Evolutionary conservation across 495 filamentous ascomycete species (phyloP), one percentile per base, ranked within the genome.

Genomic region (Aspergillus baeticus): DNA sequence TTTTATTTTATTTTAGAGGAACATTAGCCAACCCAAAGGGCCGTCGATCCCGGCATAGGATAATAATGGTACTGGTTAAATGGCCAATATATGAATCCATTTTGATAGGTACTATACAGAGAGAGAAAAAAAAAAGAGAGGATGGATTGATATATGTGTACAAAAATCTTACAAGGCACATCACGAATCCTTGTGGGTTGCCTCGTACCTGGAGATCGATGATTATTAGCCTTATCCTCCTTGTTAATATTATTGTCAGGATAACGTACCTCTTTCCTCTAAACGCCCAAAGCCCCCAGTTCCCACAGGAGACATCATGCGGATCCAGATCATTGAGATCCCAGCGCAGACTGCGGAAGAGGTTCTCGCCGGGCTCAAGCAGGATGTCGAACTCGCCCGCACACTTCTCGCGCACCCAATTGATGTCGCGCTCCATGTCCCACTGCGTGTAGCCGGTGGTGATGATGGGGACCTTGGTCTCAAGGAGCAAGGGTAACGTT

Each of bases 241-340:
- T 11, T 2, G 22, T 23, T 34, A 34, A 42, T 17, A 51, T 11
- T n/a, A 47, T 50, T 29, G 7, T 14, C 6, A 35, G 1, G n/a
- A 69, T 31, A 57, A 79, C 84, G 64, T 86, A 96, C 85, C 94
- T 88, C 84, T 98, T 98, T 59, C 94, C 94, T 69, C 94, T 83
- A 75, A 98, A 98, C 26, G 86, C 91, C 92, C 93, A 98, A 15
- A 96, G 72, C 5, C 94, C 94, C 91, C 91, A 98, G 69, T 98
- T 98, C 38, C 92, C 92, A 68, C 88, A 92, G 59, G 87, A 96
- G 59, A 98, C 79, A 74, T 98, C 95, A 61, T 92, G 87, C 5
- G 94, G 95, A 68, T 98, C 94, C 48, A 91, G 66, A 70, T 99
- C 94, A 68, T 97, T 97, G 62, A 98, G 66, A 80, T 99, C 94